phyloP scores from a whole-genome alignment of 495 filamentous ascomycete species.

The Corynascus novoguineensis region DNA sequence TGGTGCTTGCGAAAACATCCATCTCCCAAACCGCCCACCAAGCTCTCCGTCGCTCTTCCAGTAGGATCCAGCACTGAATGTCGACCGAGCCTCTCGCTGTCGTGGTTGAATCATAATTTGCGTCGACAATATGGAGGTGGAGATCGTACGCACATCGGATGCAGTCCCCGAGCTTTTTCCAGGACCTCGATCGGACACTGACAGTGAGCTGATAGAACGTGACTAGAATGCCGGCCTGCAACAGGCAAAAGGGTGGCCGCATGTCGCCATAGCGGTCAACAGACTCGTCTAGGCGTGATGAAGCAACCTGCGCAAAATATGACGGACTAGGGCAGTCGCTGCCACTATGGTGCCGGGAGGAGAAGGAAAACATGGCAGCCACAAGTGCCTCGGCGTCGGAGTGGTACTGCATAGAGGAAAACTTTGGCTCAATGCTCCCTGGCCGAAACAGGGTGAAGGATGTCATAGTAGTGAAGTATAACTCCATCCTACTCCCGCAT shows the following conservation, averaged over 20 bases:
- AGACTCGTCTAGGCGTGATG: not conserved
- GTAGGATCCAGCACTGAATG: not conserved
- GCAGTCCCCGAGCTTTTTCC: conserved; percentile 3
- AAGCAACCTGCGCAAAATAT: not conserved
- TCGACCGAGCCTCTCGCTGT: not conserved
- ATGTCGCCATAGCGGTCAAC: not conserved
- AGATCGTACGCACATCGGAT: not conserved
- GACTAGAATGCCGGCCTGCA: not conserved
- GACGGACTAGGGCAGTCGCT: not conserved
- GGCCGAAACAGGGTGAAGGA: not conserved
- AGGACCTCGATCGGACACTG: not conserved
- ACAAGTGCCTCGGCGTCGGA: not conserved
- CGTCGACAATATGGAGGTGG: not conserved
- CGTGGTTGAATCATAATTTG: not conserved
- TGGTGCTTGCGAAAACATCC: conserved; percentile 1
- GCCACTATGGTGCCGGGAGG: not conserved
- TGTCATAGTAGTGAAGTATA: conserved; percentile 1
- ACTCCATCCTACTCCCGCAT: not conserved
- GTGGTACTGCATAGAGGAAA: not conserved
- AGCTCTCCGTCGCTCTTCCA: not conserved
- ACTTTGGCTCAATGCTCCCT: conserved; percentile 1
- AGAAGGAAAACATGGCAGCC: conserved; percentile 1
- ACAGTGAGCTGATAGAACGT: not conserved
- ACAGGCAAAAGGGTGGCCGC: not conserved
- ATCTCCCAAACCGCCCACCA: conserved; percentile 4